These are phyloP conservation scores for Aspergillus carbonarius DNA, from an alignment of 2,329 filamentous ascomycete species.

Conservation along the genomic window DNA sequence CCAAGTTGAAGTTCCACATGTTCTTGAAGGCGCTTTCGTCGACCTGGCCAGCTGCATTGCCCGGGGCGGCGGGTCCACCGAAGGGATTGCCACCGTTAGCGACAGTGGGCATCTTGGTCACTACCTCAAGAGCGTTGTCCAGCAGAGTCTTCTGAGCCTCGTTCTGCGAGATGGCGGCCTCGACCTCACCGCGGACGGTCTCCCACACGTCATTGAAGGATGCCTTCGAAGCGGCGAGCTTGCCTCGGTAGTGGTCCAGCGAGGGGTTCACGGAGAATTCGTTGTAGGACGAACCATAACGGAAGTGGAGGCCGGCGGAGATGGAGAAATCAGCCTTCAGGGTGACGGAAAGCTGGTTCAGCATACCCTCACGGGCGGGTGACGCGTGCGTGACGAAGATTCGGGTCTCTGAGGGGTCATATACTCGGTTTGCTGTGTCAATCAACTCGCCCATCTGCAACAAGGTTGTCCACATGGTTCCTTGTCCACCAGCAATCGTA, in stretches of 20 bases:
- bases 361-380: constrained; percentile 88
- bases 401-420: constrained; percentile 95
- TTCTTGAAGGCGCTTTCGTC: constrained; percentile 99
- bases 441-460: constrained; percentile 98
- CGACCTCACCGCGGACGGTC: constrained; percentile 93
- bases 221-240: constrained; percentile 94
- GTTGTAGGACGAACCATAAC: constrained; percentile 98
- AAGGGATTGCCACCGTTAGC: constrained; percentile 97
- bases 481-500: constrained; percentile 95
- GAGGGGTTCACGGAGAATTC: constrained; percentile 99
- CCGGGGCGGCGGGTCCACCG: constrained; percentile 75
- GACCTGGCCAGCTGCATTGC: constrained; percentile 74
- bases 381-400: constrained; percentile 97
- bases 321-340: constrained; percentile 98
- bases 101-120: constrained; percentile 96
- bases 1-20: constrained; percentile 99
- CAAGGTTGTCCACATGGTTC: constrained; percentile 99
- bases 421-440: constrained; percentile 96
- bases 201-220: constrained; percentile 99
- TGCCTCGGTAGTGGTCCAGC: constrained; percentile 95
- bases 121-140: constrained; percentile 85
- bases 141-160: constrained; percentile 90
- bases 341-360: constrained; percentile 96
- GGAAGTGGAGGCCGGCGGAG: constrained; percentile 95
- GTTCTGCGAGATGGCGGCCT: constrained; percentile 90